These are phyloP conservation scores for Trichoderma citrinoviride DNA, from an alignment of 2,329 filamentous ascomycete species.

Conservation along the genomic window DNA sequence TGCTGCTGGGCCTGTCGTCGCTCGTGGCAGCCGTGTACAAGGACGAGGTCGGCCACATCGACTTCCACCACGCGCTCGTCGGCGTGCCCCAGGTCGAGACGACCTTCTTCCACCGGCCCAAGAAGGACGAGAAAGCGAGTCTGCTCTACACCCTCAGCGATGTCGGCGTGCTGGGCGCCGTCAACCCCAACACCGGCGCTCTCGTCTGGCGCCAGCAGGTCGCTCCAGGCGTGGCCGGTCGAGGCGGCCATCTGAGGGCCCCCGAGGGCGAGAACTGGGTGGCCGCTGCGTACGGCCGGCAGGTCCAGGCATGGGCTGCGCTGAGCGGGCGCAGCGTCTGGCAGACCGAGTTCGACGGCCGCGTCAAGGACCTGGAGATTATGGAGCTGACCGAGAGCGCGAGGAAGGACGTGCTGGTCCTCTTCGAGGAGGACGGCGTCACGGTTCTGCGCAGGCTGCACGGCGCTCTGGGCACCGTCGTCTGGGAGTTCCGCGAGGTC, in stretches of 20 bases:
- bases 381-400: constrained; percentile 64
- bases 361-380: constrained; percentile 70
- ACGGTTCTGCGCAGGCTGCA: constrained; percentile 68
- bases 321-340: constrained; percentile 76
- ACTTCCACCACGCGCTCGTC: constrained; percentile 89
- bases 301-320: constrained; percentile 79
- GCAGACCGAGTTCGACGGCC: constrained; percentile 60
- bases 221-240: constrained; percentile 47
- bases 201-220: constrained; percentile 84
- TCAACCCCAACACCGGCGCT: constrained; percentile 82
- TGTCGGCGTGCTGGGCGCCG: constrained; percentile 75
- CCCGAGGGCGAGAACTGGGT: constrained; percentile 77
- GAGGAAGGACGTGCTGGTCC: constrained; percentile 68
- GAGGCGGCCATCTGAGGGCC: constrained; percentile 61
- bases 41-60: constrained; percentile 87
- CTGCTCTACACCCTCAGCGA: constrained; percentile 90
- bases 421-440: constrained; percentile 59
- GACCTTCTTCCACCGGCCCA: constrained; percentile 92
- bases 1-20: constrained; percentile 41
- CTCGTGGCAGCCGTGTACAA: constrained; percentile 67
- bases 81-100: constrained; percentile 77
- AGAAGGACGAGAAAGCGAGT: constrained; percentile 77
- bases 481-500: constrained; percentile 74
- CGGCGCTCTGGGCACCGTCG: constrained; percentile 66
- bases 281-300: constrained; percentile 66